phyloP scores from a whole-genome alignment of 257 asterid species.

The Solanum chiquidenum region DNA sequence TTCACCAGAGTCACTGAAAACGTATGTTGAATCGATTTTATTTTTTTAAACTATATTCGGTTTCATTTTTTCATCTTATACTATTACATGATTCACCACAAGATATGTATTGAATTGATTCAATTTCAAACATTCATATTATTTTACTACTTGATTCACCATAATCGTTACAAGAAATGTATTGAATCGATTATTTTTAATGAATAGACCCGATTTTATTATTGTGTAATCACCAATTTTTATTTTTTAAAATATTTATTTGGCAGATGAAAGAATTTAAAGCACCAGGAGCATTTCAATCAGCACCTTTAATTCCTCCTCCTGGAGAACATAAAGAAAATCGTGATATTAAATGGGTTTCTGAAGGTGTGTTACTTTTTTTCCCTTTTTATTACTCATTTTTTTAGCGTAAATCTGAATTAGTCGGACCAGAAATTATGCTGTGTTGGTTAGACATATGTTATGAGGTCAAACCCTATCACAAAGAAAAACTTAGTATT shows the following conservation, averaged over 20 bases:
- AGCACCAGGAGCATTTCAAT: constrained; percentile 31
- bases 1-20: no score
- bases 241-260: background rate
- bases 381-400: accelerated
- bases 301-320: constrained; percentile 49
- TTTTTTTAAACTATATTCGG: no score
- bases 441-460: accelerated
- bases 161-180: background rate
- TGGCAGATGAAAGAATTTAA: constrained; percentile 67
- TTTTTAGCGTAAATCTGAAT: accelerated
- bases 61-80: no score
- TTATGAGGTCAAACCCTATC: background rate
- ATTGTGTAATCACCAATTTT: background rate
- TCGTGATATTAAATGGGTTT: constrained; percentile 68
- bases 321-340: constrained; percentile 31
- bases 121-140: background rate
- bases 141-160: background rate
- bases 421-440: accelerated
- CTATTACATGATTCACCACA: no score
- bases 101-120: background rate
- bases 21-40: no score
- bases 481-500: background rate
- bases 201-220: background rate
- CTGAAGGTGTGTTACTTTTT: constrained; percentile 42
- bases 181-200: background rate